Percentiles rank a stretch among this genome's conserved stretches.
phyloP scores from a whole-genome alignment of 176 grass and related monocot species.

The Triticum dicoccoides region DNA sequence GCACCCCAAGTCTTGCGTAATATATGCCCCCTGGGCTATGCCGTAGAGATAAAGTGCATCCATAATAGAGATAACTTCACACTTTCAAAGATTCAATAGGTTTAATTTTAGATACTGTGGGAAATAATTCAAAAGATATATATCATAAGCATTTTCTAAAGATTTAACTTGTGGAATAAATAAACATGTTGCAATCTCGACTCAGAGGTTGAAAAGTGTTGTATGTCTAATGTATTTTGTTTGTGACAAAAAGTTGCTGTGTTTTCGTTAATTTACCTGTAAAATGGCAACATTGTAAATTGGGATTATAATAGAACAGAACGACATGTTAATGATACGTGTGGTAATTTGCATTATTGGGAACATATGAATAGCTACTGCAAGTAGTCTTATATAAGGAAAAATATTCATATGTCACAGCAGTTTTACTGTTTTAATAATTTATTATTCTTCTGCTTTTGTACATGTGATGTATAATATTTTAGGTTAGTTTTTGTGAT shows the following conservation, averaged over 20 bases:
- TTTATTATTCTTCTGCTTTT: neutral
- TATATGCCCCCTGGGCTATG: too few relatives aligned
- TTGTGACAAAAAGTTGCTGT: constrained; percentile 10
- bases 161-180: neutral
- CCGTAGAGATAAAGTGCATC: too few relatives aligned
- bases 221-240: neutral
- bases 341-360: neutral
- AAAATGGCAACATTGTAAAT: neutral
- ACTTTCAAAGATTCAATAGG: neutral
- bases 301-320: neutral
- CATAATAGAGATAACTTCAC: neutral
- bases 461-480: neutral
- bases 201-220: constrained; percentile 4
- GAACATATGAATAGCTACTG: neutral
- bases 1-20: too few relatives aligned
- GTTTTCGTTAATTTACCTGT: constrained; percentile 17
- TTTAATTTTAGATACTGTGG: neutral
- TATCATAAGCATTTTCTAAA: neutral
- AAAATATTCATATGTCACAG: neutral
- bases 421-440: constrained; percentile 3
- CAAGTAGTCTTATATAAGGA: neutral
- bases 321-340: neutral
- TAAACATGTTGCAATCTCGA: neutral
- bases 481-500: neutral
- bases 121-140: neutral